Evolutionary conservation across 352 stramenopile genomes (phyloP), one percentile per base, ranked within the genome.

Genomic region (Pythium sukuiense): DNA sequence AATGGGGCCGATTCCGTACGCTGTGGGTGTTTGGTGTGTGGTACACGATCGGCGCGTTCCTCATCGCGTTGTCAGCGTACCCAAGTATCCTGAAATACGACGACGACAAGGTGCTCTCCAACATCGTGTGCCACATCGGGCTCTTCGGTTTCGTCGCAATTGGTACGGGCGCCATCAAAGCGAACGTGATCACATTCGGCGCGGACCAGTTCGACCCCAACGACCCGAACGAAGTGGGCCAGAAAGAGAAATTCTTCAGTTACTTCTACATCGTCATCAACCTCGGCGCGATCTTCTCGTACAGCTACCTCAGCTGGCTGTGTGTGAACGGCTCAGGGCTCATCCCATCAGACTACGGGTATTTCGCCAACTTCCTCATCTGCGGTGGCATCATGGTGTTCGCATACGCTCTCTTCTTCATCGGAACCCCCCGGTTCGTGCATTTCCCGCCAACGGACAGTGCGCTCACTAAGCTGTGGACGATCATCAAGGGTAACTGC

Each of bases 181-280:
- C 87, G 53, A 94, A 94, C 55, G 81, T 96, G 57, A 90, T 94
- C 59, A 94, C 81, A 2, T 92, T 96, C 20, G 87, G 87, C 27
- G 87, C 87, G 11, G 87, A 96, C 65, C 87, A 96, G 66, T 96
- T 96, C 66, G 85, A 96, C 69, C 84, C 85, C 29, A 89, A 91
- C 50, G 85, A 93, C 64, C 81, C 85, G 13, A 90, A 90, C 52
- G 85, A 96, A 63, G 72, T 83, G 12, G 80, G 71, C 24, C 85
- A 94, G 72, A 93, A 92, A 59, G 75, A 90, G 33, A 82, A 84
- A 29, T 97, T 96, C 58, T 97, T 97, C 74, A 90, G 77, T 67
- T 97, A 92, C 63, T 98, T 98, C 73, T 97, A 98, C 78, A 92
- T 90, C 63, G 83, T 92, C 46, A 94, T 98, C 65, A 97, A 98